Evolutionary conservation across 306 rosid species (phyloP).

Genomic region (Prunus mongolica): DNA sequence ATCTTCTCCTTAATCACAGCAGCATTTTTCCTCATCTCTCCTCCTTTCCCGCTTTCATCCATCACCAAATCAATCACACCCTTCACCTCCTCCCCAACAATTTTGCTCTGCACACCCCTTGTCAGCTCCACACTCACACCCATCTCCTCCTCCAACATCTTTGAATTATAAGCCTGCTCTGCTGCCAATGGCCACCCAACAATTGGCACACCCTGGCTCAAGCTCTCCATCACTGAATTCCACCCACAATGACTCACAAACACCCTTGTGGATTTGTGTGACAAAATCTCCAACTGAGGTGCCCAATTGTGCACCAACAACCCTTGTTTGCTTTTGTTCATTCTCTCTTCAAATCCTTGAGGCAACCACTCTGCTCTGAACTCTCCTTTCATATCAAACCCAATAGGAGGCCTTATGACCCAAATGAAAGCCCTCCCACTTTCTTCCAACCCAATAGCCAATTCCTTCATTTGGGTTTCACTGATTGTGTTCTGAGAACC

Average conservation of each 20-base stretch:
- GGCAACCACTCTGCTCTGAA: constrained; percentile 64
- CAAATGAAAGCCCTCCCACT: constrained; percentile 52
- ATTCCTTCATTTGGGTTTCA: constrained; percentile 55
- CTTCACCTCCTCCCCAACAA: constrained; percentile 46
- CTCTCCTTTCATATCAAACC: constrained; percentile 45
- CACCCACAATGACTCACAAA: constrained; percentile 86
- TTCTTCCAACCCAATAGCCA: constrained; percentile 64
- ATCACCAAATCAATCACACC: constrained; percentile 42
- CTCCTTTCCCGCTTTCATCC: constrained; percentile 41
- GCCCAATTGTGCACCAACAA: constrained; percentile 59
- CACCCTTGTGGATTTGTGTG: constrained; percentile 49
- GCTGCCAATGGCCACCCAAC: constrained; percentile 82
- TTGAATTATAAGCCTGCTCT: constrained; percentile 67
- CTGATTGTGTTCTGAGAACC: constrained; percentile 78
- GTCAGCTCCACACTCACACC: constrained; percentile 59
- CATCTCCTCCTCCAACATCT: constrained; percentile 77
- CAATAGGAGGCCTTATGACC: constrained; percentile 73
- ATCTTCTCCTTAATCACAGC: constrained; percentile 28
- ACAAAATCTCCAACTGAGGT: constrained; percentile 69
- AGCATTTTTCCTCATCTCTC: constrained; percentile 49
- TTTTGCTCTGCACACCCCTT: constrained; percentile 31
- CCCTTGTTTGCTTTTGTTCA: constrained; percentile 33
- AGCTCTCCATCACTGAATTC: constrained; percentile 78
- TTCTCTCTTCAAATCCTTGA: constrained; percentile 52
- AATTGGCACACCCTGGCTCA: constrained; percentile 65